Percentiles rank a stretch among this genome's conserved stretches.
phyloP scores from a whole-genome alignment of 441 rosid genomes.

The Erysimum cheiri region DNA sequence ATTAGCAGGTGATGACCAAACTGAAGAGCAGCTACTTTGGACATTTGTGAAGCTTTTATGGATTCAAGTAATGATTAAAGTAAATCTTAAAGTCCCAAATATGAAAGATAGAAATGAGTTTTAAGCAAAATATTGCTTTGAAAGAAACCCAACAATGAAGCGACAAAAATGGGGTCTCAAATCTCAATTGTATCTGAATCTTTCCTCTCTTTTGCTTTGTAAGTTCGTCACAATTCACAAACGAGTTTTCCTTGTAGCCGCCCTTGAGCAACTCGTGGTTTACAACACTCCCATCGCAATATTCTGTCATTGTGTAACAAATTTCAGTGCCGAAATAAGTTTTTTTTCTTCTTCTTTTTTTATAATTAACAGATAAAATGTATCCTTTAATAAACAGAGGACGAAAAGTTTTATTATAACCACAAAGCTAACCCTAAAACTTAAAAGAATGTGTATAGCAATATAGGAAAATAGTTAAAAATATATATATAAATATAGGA shows the following conservation, averaged over 20 bases:
- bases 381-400: not conserved
- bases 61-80: conserved; percentile 25
- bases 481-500: no score
- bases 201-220: conserved; percentile 14
- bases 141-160: conserved; percentile 16
- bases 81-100: conserved; percentile 15
- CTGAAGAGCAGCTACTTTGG: conserved; percentile 26
- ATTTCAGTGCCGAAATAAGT: not conserved
- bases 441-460: not conserved
- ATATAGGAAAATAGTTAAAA: not conserved
- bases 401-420: not conserved
- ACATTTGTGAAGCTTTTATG: conserved; percentile 33
- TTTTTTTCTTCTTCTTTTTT: not conserved
- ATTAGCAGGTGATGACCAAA: conserved; percentile 15
- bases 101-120: not conserved
- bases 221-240: not conserved
- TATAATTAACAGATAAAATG: no score
- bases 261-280: conserved; percentile 5
- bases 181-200: conserved; percentile 17
- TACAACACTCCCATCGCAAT: not conserved
- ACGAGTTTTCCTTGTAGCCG: conserved; percentile 20
- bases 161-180: conserved; percentile 3
- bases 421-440: not conserved
- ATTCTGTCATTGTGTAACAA: not conserved
- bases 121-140: not conserved